Base-by-base conservation (phyloP, 768 basidiomycete species). In the Thelephora aurantiotincta region DNA sequence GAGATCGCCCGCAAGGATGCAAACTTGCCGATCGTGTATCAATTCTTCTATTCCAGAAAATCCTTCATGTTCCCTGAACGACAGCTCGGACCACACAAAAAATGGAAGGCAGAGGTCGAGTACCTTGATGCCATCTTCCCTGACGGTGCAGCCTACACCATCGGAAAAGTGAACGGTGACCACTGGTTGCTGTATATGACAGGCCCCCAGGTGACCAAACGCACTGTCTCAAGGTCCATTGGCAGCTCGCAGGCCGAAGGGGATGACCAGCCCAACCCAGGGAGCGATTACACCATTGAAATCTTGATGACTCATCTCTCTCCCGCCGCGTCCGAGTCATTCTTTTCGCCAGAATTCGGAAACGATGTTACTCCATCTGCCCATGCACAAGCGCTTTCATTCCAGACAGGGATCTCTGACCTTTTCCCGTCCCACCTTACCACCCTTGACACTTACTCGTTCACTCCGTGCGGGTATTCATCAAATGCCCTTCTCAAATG, bases 1-100 rank as follows among this genome's bases (percentile, higher is more conserved):
- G 82, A 91, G 57, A 94, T 98, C 59, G 96, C 96, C 1, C 71
- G 76, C 33, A 67, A 70, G 6, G 67, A 82, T 35, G 84, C 82
- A 11, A 70, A 74, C 44, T 65, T 90, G 51, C 68, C 68, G 20
- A 71, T 74, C 33, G 88, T 97, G 30, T 77, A 90, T 63, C 78
- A 90, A 51, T 91, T 87, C 65, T 99, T 98, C 71, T 99, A 98
- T 68, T 96, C 92, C 36, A 82, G 94, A 55, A 99, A 98, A 66
- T 84, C 86, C 6, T 99, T 98, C 76, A 97, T 98, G 86, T 99
- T 97, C 65, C 96, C 96, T 6, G 96, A 99, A 63, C 79, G 87
- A 19, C 96, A 99, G 60, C 68, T 69, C 18, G 93, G 91, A 3
- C 93, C 92, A 13, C 96, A 99, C 65, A 72, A 78, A 48, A 87